Evolutionary conservation across 2,329 filamentous ascomycete genomes (phyloP).

Genomic region (Fusarium liriodendri): DNA sequence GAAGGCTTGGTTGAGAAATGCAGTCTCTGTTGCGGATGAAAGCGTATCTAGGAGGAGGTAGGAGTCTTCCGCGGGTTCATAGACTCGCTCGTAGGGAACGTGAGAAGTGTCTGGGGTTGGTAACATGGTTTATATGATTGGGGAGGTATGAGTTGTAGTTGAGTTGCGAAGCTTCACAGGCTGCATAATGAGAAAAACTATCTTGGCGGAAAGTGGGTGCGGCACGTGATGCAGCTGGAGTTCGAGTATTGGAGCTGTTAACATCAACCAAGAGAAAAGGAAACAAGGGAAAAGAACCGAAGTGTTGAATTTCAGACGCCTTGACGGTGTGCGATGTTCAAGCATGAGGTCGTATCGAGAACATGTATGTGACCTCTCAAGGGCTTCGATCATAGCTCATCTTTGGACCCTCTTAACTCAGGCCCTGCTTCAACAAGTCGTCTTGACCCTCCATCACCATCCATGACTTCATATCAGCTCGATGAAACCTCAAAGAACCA

Average conservation of each 20-base stretch:
- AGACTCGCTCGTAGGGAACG: slow-evolving; percentile 87
- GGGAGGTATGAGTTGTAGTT: slow-evolving; percentile 11
- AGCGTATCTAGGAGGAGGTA: slow-evolving; percentile 94
- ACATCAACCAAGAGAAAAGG: neutral
- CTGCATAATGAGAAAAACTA: slow-evolving; percentile 11
- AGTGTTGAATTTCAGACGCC: neutral
- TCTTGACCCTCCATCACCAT: neutral
- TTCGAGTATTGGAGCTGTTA: neutral
- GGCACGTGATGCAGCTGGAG: slow-evolving; percentile 30
- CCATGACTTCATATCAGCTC: neutral
- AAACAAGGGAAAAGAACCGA: neutral
- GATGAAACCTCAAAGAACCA: slow-evolving; percentile 43
- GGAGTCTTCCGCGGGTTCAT: slow-evolving; percentile 96
- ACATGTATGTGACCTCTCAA: neutral
- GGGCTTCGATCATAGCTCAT: neutral
- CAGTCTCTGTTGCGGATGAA: slow-evolving; percentile 74
- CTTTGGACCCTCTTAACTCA: neutral
- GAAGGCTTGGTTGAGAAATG: slow-evolving; percentile 77
- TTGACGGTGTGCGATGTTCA: neutral
- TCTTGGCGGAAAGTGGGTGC: slow-evolving; percentile 19
- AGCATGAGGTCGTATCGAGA: neutral
- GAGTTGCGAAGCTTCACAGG: slow-evolving; percentile 35
- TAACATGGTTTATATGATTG: slow-evolving; percentile 69
- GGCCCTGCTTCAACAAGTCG: neutral
- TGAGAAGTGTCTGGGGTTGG: slow-evolving; percentile 95